These are phyloP conservation scores for Neurospora sp. DNA, from an alignment of 495 filamentous ascomycete species.

Conservation along the genomic window DNA sequence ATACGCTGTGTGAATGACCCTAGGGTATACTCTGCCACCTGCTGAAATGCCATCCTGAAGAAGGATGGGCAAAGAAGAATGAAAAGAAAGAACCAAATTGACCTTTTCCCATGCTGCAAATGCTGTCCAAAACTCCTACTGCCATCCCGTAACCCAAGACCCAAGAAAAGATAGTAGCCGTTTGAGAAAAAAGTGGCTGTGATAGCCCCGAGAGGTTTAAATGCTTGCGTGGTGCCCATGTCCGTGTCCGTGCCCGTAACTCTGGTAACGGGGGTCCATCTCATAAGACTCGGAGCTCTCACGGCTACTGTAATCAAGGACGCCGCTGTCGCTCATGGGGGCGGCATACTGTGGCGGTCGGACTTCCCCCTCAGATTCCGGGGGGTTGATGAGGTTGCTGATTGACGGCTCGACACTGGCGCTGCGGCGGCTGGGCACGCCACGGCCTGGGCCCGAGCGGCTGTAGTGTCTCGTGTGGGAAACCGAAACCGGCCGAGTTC, in stretches of 20 bases:
- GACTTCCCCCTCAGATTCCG: constrained; percentile 16
- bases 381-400: constrained; percentile 12
- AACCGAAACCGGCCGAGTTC: neutral
- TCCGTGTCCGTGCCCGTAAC: neutral
- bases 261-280: neutral
- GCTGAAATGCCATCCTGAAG: neutral
- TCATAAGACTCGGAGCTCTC: constrained; percentile 7
- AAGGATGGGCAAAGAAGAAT: neutral
- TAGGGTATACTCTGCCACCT: neutral
- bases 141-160: neutral
- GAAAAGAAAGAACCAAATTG: neutral
- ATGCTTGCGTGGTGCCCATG: neutral
- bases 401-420: constrained; percentile 2
- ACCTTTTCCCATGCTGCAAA: neutral
- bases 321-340: constrained; percentile 29
- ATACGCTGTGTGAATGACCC: neutral
- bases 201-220: neutral
- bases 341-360: constrained; percentile 11
- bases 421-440: constrained; percentile 3
- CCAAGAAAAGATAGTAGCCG: neutral
- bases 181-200: too few relatives aligned
- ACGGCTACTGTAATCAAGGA: constrained; percentile 22
- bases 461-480: neutral
- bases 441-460: neutral
- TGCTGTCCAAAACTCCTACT: neutral